Evolutionary conservation across 108 stramenopile genomes (phyloP), one percentile per base, ranked within the genome.

Genomic region (Nannochloropsis gaditana): DNA sequence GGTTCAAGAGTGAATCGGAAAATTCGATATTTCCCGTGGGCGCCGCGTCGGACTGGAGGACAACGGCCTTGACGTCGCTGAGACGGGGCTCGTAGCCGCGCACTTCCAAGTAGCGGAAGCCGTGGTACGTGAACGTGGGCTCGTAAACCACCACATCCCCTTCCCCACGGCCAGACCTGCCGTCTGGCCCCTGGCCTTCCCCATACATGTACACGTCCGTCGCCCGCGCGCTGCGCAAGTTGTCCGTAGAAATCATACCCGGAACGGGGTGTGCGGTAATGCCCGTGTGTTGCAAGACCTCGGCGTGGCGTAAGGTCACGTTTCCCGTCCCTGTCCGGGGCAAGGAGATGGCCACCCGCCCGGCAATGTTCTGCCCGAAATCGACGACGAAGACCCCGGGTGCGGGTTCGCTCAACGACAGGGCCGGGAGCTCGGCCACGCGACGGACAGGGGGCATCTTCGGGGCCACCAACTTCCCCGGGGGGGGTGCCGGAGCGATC

Each of bases 321-420:
- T 19, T 45, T 9, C 81, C 83, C 9, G 82, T 85, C 41, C 85
- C 41, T 79, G n/a, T 21, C 17, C 88, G 83, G 42, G 44, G 31
- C 45, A 89, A 83, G 5, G 83, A 83, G 44, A 89, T 79, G 47
- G 85, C 44, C 41, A 89, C 88, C 45, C 85, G 82, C 8, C 82
- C 88, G n/a, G 88, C 88, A 43, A 85, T 84, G 73, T 89, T 89
- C 83, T 89, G 88, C 83, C 88, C 88, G 42, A 89, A 89, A 80
- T 89, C 88, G 8, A 89, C 17, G 41, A 89, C 85, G 21, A 83
- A 85, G 17, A 81, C 81, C 45, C 84, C 44, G n/a, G 43, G 82
- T 19, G 79, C 19, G 9, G 86, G 80, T 43, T 82, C 43, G 19
- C 83, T 45, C 19, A 73, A n/a, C 15, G 59, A 73, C 15, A 73